Conservation (phyloP, 2,329 filamentous ascomycete species). For the Xylariomycetidae sp. region DNA sequence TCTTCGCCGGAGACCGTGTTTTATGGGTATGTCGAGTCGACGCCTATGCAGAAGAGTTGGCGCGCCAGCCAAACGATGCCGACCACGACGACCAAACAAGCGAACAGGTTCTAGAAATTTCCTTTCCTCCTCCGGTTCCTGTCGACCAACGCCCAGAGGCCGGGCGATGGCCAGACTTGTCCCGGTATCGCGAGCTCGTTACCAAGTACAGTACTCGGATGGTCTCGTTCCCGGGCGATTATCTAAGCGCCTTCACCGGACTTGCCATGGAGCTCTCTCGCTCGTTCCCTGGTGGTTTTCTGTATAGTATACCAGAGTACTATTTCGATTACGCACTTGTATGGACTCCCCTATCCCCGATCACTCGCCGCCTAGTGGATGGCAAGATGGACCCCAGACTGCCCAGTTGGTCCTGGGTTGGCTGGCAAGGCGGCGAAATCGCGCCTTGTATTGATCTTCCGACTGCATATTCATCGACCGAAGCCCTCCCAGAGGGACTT, state of each 20-base stretch:
- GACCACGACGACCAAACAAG: neutral
- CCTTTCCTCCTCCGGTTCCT: too few species aligned
- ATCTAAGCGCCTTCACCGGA: slow-evolving; percentile 1
- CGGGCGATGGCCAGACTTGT: too few species aligned
- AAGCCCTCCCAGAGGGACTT: too few species aligned
- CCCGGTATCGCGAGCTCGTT: too few species aligned
- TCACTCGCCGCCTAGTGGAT: slow-evolving; percentile 2
- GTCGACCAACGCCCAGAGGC: too few species aligned
- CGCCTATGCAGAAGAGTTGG: slow-evolving; percentile 1
- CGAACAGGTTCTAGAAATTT: neutral
- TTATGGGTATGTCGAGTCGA: slow-evolving; percentile 4
- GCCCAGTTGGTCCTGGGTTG: slow-evolving; percentile 7
- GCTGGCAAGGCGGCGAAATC: slow-evolving; percentile 8
- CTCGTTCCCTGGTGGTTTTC: slow-evolving; percentile 1
- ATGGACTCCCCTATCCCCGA: slow-evolving; percentile 2
- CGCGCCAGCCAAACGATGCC: neutral
- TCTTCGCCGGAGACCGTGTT: slow-evolving; percentile 3
- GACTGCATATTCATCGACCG: too few species aligned
- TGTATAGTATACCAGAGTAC: slow-evolving; percentile 5
- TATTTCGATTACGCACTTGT: slow-evolving; percentile 3
- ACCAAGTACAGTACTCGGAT: too few species aligned
- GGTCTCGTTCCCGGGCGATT: slow-evolving; percentile 2
- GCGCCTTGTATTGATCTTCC: too few species aligned
- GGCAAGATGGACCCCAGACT: slow-evolving; percentile 1
- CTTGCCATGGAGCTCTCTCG: neutral